phyloP scores from a whole-genome alignment of 2,329 filamentous ascomycete species.

The Leptosphaerulina australis region DNA sequence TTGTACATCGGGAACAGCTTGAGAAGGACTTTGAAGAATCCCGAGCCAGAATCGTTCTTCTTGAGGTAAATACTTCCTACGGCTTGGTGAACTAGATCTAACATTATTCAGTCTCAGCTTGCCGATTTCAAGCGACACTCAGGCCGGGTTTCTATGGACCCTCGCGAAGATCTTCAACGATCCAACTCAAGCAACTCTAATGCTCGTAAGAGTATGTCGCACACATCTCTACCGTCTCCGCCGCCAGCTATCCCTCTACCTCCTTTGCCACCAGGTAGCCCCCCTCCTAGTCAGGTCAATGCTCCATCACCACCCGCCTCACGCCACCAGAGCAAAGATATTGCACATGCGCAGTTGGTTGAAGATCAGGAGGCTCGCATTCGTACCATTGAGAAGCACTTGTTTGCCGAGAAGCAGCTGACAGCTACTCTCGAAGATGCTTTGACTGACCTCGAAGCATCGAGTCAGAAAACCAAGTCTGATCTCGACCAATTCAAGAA shows the following conservation, averaged over 20 bases:
- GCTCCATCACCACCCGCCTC: constrained; percentile 65
- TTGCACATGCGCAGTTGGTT: constrained; percentile 76
- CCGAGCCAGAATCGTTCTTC: constrained; percentile 71
- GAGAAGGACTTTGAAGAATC: constrained; percentile 76
- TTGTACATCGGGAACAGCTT: constrained; percentile 52
- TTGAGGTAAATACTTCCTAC: constrained; percentile 68
- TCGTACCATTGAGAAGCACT: constrained; percentile 93
- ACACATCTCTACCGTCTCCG: constrained; percentile 85
- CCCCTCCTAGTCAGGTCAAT: constrained; percentile 55
- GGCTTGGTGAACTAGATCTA: constrained; percentile 16
- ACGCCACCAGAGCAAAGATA: constrained; percentile 82
- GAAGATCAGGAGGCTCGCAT: constrained; percentile 97
- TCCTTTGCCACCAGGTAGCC: constrained; percentile 69
- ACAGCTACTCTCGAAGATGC: constrained; percentile 95
- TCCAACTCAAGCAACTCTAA: constrained; percentile 68
- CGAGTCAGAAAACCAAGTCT: constrained; percentile 87
- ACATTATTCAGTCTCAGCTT: constrained; percentile 62
- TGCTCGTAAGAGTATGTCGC: constrained; percentile 82
- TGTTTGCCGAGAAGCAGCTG: constrained; percentile 94
- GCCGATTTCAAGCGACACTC: constrained; percentile 61
- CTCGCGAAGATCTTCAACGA: constrained; percentile 57
- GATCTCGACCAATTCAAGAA: constrained; percentile 92
- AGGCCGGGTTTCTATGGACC: constrained; percentile 54
- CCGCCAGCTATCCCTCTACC: constrained; percentile 96
- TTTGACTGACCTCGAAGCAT: constrained; percentile 87